Evolutionary conservation across 352 stramenopile genomes (phyloP), one percentile per base, ranked within the genome.

Genomic region (Phytophthora rubi): DNA sequence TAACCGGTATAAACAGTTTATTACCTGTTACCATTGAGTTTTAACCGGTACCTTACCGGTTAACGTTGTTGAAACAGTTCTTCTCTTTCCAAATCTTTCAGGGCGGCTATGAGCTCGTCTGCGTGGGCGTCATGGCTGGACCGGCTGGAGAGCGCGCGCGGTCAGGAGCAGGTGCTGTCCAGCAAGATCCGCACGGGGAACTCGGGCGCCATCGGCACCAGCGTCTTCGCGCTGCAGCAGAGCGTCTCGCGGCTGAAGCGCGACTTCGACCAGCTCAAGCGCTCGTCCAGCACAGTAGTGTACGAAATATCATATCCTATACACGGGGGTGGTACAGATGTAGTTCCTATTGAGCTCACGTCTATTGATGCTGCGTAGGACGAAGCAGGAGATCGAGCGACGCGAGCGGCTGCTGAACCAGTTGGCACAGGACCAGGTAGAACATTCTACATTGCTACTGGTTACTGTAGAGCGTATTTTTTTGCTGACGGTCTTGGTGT

Each of bases 211-310:
- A 79, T 94, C 45, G 86, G 86, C 61, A 92, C 86, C 18, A 94
- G 88, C 75, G 88, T 91, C 44, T 96, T 94, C 65, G 86, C 85
- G 44, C 65, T 96, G 66, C 88, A 96, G 70, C 88, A 96, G 79
- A 93, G 83, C 55, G 81, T 88, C n/a, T 79, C 86, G 58, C 85
- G 86, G 37, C 79, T 96, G 10, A 85, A 88, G 55, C 84, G 88
- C 65, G 88, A 96, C 68, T 96, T 93, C 35, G 86, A 94, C 23
- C 83, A 94, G 65, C 83, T 94, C 58, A 82, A 86, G 63, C 78
- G 80, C 28, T 82, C 80, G 9, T 77, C 81, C 5, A 71, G 60
- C 7, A 68, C 62, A 18, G 39, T 12, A 18, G 83, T 92, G 86
- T 94, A 80, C 58, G 84, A 70, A n/a, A 37, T 21, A n/a, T n/a